These are phyloP conservation scores for Daldinia concentrica DNA, from an alignment of 495 filamentous ascomycete genomes.

Conservation along the genomic window DNA sequence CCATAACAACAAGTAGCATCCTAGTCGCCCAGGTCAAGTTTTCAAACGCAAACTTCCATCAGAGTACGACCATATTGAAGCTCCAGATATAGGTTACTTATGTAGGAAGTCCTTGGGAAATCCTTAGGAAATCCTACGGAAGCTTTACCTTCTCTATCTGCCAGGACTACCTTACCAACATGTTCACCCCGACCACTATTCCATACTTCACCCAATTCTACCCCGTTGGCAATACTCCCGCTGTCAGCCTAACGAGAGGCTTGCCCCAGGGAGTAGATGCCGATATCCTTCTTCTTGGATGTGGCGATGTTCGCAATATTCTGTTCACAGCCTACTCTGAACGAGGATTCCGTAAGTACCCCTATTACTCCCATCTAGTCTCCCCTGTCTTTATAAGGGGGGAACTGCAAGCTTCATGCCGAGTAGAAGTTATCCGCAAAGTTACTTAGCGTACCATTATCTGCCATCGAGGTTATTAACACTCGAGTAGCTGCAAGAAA, in stretches of 20 bases:
- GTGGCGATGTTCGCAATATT: conserved; percentile 47
- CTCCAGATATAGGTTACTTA: not conserved
- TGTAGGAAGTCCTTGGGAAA: not conserved
- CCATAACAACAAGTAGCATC: not conserved
- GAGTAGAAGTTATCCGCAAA: not conserved
- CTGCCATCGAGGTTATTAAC: conserved; percentile 5
- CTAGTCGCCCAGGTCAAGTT: not conserved
- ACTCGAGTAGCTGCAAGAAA: conserved; percentile 26
- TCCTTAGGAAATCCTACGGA: not conserved
- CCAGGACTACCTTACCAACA: not conserved
- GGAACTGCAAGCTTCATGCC: not conserved
- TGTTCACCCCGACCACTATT: conserved; percentile 25
- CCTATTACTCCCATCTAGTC: not conserved
- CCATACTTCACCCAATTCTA: conserved; percentile 25
- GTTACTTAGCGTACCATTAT: not conserved
- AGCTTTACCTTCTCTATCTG: not conserved
- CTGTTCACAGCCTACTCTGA: conserved; percentile 45
- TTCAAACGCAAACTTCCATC: too few species aligned
- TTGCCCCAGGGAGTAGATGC: conserved; percentile 42
- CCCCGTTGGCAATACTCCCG: conserved; percentile 46
- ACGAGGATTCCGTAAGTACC: conserved; percentile 32
- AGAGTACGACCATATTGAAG: not conserved
- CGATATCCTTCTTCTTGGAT: conserved; percentile 49
- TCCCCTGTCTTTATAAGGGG: not conserved
- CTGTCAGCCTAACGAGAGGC: conserved; percentile 42